Base-by-base conservation (phyloP, 1,284 basidiomycete species). In the Stygiomarasmius scandens region DNA sequence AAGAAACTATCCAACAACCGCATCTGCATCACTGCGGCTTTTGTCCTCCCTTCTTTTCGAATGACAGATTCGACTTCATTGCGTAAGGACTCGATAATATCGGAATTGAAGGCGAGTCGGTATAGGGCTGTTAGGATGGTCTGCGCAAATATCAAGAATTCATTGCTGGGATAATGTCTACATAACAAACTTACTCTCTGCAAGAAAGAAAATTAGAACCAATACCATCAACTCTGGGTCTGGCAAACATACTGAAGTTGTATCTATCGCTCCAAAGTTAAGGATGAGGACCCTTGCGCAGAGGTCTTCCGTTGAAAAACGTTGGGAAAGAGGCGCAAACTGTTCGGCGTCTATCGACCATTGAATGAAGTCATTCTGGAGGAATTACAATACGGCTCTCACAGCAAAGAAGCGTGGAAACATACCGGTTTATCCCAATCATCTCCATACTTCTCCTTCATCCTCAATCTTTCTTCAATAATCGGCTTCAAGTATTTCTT, bases 41-140 rank as follows among this genome's bases (percentile, higher is more conserved):
- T 77, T 12, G 72, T 74, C 79, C 79, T 81, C 1, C 78, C 78
- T 16, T 76, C 71, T 22, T 65, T 59, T 16, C 61, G 56, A 11
- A 76, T 55, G 32, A 70, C 55, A 1, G 59, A 38, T 23, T 75
- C 70, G 3, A 79, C 67, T 56, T 83, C 81, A 46, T 75, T 69
- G 3, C 78, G 72, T 50, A 83, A 67, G 10, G 71, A 68, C 11
- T 65, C 60, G 4, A 69, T 60, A 53, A 70, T 73, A 52, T 74
- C 66, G 1, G 74, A 71, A 55, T 70, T 60, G 16, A 50, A 49
- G 19, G 56, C 56, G 19, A 57, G 29, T 19, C 29, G 64, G 51
- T 69, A 76, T 16, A 80, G 61, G 0, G 68, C 71, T 50, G 73
- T 68, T 2, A 69, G 68, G 51, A 76, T 66, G 24, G 66, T 66